Percentiles rank a stretch among this genome's conserved stretches.
These are phyloP conservation scores for Cryptococcus neoformans DNA, from an alignment of 1,284 basidiomycete genomes.

Conservation along the genomic window DNA sequence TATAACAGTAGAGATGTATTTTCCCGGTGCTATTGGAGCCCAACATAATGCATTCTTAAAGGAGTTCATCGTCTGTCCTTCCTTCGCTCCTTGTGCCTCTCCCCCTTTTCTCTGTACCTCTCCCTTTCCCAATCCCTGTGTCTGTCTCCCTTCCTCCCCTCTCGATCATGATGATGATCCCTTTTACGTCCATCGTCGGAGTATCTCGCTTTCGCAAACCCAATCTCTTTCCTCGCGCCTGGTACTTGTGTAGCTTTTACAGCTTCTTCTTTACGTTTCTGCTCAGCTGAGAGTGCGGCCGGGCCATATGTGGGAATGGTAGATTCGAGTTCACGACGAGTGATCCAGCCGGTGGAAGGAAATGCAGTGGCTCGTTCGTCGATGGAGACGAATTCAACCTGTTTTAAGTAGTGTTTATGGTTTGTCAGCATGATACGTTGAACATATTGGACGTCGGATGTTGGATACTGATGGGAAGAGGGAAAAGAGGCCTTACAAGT, in stretches of 20 bases:
- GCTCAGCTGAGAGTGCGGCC: constrained; percentile 48
- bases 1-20: too few species aligned
- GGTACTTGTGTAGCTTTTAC: constrained; percentile 54
- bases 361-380: constrained; percentile 82
- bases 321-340: constrained; percentile 26
- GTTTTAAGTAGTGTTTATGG: not conserved
- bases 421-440: too few species aligned
- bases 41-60: too few species aligned
- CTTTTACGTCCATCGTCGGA: constrained; percentile 1
- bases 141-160: constrained; percentile 10
- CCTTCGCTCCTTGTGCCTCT: constrained; percentile 3
- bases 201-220: constrained; percentile 50
- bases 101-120: constrained; percentile 14
- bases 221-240: constrained; percentile 59
- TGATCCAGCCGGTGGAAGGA: constrained; percentile 51
- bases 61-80: not conserved
- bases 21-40: too few species aligned
- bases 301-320: constrained; percentile 27
- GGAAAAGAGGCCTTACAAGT: constrained; percentile 50
- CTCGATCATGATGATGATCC: constrained; percentile 8
- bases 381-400: constrained; percentile 82
- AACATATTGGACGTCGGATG: too few species aligned
- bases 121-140: constrained; percentile 14
- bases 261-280: constrained; percentile 61
- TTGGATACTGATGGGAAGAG: too few species aligned